These are phyloP conservation scores for Stephania yunnanensis DNA, from an alignment of 164 flowering plant species.

Conservation along the genomic window DNA sequence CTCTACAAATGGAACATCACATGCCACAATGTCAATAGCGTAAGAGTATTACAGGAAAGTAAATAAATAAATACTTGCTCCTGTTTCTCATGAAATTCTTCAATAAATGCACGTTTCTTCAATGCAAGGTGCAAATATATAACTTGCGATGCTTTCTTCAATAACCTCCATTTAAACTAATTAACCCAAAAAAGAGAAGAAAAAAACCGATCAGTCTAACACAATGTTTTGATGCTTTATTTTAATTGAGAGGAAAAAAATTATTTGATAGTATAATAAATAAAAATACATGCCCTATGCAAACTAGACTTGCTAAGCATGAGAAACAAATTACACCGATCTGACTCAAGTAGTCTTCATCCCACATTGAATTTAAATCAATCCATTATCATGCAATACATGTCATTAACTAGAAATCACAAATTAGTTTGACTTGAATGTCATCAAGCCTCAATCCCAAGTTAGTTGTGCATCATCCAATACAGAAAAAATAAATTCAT, in stretches of 20 bases:
- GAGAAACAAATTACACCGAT: background rate
- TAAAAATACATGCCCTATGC: background rate
- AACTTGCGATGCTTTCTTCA: conserved; percentile 93
- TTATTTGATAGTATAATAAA: background rate
- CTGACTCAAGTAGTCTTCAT: too few relatives aligned
- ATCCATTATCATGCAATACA: background rate
- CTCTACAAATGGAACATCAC: background rate
- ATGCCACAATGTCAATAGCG: background rate
- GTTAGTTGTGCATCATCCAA: background rate
- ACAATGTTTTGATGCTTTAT: background rate
- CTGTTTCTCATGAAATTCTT: conserved; percentile 95
- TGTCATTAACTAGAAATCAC: background rate
- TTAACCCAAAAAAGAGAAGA: background rate
- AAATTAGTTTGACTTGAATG: background rate
- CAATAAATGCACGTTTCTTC: conserved; percentile 82
- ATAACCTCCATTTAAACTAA: conserved; percentile 86
- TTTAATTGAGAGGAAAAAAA: background rate
- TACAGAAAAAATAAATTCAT: background rate
- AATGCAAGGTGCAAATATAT: conserved; percentile 78
- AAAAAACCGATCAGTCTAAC: background rate
- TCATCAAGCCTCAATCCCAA: too few relatives aligned
- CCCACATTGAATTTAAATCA: background rate
- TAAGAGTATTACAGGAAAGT: background rate
- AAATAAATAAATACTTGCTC: conserved; percentile 59
- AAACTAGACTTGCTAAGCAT: background rate